Conservation (phyloP, 2,329 filamentous ascomycete genomes). For the Pseudocercospora fuligena region DNA sequence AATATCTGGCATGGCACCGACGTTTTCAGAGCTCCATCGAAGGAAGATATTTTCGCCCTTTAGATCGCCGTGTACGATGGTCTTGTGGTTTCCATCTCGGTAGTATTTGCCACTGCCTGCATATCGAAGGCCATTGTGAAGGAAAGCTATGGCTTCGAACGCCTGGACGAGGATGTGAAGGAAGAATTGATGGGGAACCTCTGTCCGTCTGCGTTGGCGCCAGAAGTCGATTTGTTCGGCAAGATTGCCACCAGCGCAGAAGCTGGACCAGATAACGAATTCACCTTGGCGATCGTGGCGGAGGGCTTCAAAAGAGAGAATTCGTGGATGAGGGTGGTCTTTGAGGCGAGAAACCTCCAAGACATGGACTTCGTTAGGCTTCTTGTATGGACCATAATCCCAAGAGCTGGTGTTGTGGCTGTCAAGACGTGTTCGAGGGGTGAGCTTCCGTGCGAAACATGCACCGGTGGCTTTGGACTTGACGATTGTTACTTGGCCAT, state of each 20-base stretch:
- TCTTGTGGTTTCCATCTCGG: slow-evolving; percentile 10
- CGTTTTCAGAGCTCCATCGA: slow-evolving; percentile 12
- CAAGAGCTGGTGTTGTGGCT: not conserved
- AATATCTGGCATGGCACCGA: slow-evolving; percentile 22
- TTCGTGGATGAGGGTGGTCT: not conserved
- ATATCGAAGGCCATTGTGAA: slow-evolving; percentile 27
- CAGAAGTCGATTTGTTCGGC: slow-evolving; percentile 12
- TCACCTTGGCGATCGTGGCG: not conserved
- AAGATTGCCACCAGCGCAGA: slow-evolving; percentile 26
- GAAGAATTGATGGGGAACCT: slow-evolving; percentile 23
- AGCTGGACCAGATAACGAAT: not conserved
- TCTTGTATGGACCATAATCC: not conserved
- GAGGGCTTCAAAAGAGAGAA: not conserved
- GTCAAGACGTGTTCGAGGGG: not conserved
- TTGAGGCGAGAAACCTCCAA: not conserved
- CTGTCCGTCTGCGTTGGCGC: not conserved
- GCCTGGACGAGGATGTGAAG: slow-evolving; percentile 28
- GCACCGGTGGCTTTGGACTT: not conserved
- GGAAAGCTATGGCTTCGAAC: slow-evolving; percentile 22
- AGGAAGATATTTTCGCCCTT: slow-evolving; percentile 28
- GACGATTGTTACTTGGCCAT: not conserved
- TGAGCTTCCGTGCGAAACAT: not conserved
- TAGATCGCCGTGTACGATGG: slow-evolving; percentile 27
- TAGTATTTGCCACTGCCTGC: slow-evolving; percentile 16
- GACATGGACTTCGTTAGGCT: not conserved